These are phyloP conservation scores for Sphagnum magellanicum DNA, from an alignment of 228 moss, liverwort and hornwort genomes.

Conservation along the genomic window DNA sequence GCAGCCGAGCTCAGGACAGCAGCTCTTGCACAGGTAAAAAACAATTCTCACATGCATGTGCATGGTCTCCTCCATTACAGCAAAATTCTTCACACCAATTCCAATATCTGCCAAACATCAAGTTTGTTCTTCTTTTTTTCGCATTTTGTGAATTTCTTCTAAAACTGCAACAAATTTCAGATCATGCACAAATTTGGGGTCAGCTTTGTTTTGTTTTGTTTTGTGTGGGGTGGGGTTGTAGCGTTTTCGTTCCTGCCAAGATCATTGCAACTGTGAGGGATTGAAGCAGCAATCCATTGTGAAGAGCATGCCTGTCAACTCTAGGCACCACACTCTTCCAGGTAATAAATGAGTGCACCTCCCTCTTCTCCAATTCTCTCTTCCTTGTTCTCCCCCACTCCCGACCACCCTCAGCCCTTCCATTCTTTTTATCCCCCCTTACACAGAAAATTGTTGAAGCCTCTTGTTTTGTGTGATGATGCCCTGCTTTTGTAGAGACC, in stretches of 20 bases:
- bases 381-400: slow-evolving; percentile 6
- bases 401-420: neutral
- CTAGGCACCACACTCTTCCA: slow-evolving; percentile 30
- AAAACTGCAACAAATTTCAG: too few relatives aligned
- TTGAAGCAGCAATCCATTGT: slow-evolving; percentile 46
- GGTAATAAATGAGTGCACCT: slow-evolving; percentile 48
- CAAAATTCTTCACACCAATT: too few relatives aligned
- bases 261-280: slow-evolving; percentile 38
- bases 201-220: slow-evolving; percentile 8
- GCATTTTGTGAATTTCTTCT: neutral
- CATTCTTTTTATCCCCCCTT: neutral
- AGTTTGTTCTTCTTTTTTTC: neutral
- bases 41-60: neutral
- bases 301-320: slow-evolving; percentile 30
- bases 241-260: slow-evolving; percentile 38
- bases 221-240: slow-evolving; percentile 10
- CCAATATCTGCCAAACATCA: too few relatives aligned
- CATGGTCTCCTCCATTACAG: neutral
- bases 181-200: too few relatives aligned
- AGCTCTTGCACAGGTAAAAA: slow-evolving; percentile 38
- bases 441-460: neutral
- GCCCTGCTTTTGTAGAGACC: neutral
- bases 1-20: slow-evolving; percentile 34
- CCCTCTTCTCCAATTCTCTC: slow-evolving; percentile 34
- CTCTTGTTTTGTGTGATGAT: neutral